These are phyloP conservation scores for Colletotrichum cuscutae DNA, from an alignment of 2,329 filamentous ascomycete genomes.

Conservation along the genomic window DNA sequence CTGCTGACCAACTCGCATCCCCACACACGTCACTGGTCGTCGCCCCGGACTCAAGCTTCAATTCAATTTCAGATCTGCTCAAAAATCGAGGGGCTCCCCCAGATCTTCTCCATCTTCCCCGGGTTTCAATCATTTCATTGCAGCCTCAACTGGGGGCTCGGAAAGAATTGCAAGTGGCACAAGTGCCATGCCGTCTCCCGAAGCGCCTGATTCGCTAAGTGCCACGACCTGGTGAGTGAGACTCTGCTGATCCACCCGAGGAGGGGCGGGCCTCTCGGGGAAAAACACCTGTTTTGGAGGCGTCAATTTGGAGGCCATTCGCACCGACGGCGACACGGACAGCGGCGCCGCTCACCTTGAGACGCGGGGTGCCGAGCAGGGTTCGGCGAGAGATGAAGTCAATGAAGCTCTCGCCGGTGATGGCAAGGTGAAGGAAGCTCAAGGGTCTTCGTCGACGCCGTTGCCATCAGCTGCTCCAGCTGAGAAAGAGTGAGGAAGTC, in stretches of 20 bases:
- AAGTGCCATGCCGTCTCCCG: slow-evolving; percentile 34
- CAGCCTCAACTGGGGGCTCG: slow-evolving; percentile 25
- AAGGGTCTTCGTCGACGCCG: too few relatives aligned
- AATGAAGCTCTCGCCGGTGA: background rate
- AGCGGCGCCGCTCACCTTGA: slow-evolving; percentile 30
- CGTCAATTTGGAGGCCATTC: slow-evolving; percentile 17
- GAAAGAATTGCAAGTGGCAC: slow-evolving; percentile 30
- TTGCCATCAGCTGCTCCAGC: background rate
- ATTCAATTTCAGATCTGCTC: slow-evolving; percentile 32
- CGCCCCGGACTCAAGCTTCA: slow-evolving; percentile 17
- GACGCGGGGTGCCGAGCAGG: slow-evolving; percentile 1
- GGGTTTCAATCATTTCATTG: slow-evolving; percentile 30
- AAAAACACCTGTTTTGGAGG: slow-evolving; percentile 31
- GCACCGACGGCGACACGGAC: background rate
- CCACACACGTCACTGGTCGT: slow-evolving; percentile 28
- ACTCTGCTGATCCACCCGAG: slow-evolving; percentile 26
- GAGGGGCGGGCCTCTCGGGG: slow-evolving; percentile 18
- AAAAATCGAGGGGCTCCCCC: slow-evolving; percentile 35
- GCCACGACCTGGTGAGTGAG: slow-evolving; percentile 37
- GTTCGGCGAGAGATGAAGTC: background rate
- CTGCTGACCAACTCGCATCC: slow-evolving; percentile 27
- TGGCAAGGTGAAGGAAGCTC: background rate
- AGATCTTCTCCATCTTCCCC: slow-evolving; percentile 36
- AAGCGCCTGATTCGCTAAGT: slow-evolving; percentile 36
- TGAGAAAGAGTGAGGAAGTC: background rate